Conservation (phyloP, 208 protist genomes). For the Crithidia thermophila region DNA sequence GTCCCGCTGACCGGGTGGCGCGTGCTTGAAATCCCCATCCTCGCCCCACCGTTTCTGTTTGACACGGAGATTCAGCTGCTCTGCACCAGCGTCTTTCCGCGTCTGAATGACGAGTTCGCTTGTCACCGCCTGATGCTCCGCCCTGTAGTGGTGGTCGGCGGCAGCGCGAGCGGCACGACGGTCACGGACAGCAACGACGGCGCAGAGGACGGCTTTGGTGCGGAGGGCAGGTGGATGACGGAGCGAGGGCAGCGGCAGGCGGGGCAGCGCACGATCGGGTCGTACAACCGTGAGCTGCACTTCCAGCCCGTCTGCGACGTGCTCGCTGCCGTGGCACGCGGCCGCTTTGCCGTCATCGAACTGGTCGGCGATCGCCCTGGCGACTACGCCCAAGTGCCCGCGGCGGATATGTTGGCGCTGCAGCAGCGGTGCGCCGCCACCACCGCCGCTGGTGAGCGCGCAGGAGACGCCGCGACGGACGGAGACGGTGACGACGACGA, state of each 20-base stretch:
- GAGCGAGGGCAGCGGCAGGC: background rate
- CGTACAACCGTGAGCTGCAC: constrained; percentile 41
- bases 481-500: background rate
- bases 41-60: constrained; percentile 78
- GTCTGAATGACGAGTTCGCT: constrained; percentile 67
- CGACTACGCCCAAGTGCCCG: constrained; percentile 56
- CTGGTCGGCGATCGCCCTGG: constrained; percentile 80
- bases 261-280: constrained; percentile 33
- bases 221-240: background rate
- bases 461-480: background rate
- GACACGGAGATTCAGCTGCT: constrained; percentile 72
- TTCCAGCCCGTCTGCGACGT: constrained; percentile 53
- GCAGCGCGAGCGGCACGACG: background rate
- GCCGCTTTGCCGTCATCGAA: constrained; percentile 67
- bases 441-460: background rate
- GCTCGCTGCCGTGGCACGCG: constrained; percentile 55
- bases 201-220: background rate
- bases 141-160: constrained; percentile 44
- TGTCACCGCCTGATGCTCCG: constrained; percentile 38
- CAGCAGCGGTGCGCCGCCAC: background rate
- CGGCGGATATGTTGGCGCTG: constrained; percentile 52
- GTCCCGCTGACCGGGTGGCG: constrained; percentile 64
- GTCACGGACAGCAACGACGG: background rate
- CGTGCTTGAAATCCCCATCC: constrained; percentile 78
- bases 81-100: constrained; percentile 58